A percentile compares a stretch with the other conserved stretches of the same genome.
These are phyloP conservation scores for Aspergillus caelatus DNA, from an alignment of 2,329 filamentous ascomycete genomes.

Conservation along the genomic window DNA sequence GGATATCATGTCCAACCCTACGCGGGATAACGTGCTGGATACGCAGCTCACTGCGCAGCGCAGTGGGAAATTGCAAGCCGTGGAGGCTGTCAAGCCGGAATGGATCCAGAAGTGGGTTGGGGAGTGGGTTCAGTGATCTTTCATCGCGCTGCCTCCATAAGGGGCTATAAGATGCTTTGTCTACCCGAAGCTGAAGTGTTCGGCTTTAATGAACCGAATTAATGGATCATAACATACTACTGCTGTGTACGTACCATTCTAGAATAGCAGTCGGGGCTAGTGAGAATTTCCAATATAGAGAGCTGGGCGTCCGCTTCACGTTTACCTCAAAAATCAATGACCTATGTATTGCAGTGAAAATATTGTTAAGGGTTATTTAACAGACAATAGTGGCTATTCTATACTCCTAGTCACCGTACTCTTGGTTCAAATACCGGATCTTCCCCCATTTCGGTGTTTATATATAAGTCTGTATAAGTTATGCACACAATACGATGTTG, in stretches of 20 bases:
- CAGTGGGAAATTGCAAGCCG: slow-evolving; percentile 29
- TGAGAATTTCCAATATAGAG: too few species aligned
- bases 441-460: not conserved
- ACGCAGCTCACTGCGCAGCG: slow-evolving; percentile 14
- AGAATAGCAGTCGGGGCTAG: too few species aligned
- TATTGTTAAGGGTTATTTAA: not conserved
- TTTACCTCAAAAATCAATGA: not conserved
- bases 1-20: slow-evolving; percentile 9
- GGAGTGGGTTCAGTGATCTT: slow-evolving; percentile 31
- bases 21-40: slow-evolving; percentile 20
- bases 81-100: slow-evolving; percentile 30
- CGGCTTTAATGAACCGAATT: not conserved
- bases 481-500: not conserved
- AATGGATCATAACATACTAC: not conserved
- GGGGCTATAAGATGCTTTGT: not conserved
- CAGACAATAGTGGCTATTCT: not conserved
- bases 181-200: not conserved
- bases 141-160: not conserved
- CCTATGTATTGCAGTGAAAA: not conserved
- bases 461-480: not conserved
- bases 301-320: too few species aligned
- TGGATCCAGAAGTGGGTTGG: slow-evolving; percentile 41
- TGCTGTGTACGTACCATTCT: not conserved
- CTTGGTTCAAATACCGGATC: not conserved
- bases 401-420: not conserved